phyloP scores from a whole-genome alignment of 495 filamentous ascomycete genomes.

The Hypoxylon trugodes region DNA sequence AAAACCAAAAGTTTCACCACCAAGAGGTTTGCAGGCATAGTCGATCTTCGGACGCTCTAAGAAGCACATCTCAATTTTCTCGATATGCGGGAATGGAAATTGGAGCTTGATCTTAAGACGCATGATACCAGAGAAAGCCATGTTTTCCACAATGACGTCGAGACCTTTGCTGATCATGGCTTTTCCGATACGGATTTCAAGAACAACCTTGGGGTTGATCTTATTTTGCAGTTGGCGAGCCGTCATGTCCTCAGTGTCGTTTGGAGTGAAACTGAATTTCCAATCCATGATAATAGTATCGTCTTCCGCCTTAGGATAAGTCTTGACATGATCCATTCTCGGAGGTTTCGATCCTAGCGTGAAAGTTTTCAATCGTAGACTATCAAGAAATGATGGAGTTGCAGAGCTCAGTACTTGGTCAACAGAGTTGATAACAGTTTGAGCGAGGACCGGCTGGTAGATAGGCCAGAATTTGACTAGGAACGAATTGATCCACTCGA shows the following conservation, averaged over 20 bases:
- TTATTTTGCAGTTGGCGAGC: slow-evolving; percentile 89
- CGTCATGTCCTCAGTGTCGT: slow-evolving; percentile 91
- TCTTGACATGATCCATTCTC: slow-evolving; percentile 95
- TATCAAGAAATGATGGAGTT: slow-evolving; percentile 92
- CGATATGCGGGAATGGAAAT: slow-evolving; percentile 92
- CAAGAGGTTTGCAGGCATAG: slow-evolving; percentile 96
- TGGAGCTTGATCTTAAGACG: slow-evolving; percentile 97
- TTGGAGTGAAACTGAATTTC: slow-evolving; percentile 99
- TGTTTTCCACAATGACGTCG: slow-evolving; percentile 97
- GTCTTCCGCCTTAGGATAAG: slow-evolving; percentile 94
- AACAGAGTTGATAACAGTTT: slow-evolving; percentile 89
- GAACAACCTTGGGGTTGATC: slow-evolving; percentile 93
- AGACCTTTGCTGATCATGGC: slow-evolving; percentile 95
- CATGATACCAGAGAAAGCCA: slow-evolving; percentile 94
- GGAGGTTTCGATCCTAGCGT: slow-evolving; percentile 94
- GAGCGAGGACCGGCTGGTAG: slow-evolving; percentile 90
- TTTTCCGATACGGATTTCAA: slow-evolving; percentile 93
- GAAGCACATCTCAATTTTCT: slow-evolving; percentile 91
- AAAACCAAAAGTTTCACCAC: slow-evolving; percentile 93
- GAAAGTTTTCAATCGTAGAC: slow-evolving; percentile 88
- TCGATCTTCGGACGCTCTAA: slow-evolving; percentile 77
- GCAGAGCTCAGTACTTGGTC: slow-evolving; percentile 93
- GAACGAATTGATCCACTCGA: slow-evolving; percentile 99
- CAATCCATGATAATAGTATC: slow-evolving; percentile 98
- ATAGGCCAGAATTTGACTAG: slow-evolving; percentile 99